A percentile compares a stretch with the other conserved stretches of the same genome.
Conservation (phyloP, 2,329 filamentous ascomycete species). For the Lecanosticta acicola region DNA sequence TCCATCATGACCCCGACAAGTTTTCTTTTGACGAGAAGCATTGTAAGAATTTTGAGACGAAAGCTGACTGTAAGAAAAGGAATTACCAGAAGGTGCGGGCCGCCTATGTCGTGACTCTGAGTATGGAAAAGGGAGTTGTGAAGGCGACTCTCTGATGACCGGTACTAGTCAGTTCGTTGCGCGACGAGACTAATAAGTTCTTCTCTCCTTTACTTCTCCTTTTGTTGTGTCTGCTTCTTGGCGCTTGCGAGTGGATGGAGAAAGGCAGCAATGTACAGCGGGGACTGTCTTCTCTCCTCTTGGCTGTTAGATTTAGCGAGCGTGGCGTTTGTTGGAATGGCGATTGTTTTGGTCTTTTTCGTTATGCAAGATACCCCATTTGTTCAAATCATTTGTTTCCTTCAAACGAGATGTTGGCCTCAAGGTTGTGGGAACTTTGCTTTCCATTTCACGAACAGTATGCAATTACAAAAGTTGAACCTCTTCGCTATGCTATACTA, state of each 20-base stretch:
- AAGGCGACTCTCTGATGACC: not conserved
- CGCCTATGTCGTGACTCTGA: conserved; percentile 13
- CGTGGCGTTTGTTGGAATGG: not conserved
- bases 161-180: not conserved
- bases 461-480: no score
- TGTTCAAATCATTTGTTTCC: not conserved
- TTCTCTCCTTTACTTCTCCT: not conserved
- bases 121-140: conserved; percentile 8
- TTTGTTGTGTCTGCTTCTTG: not conserved
- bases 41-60: conserved; percentile 4
- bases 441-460: no score
- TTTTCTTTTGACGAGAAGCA: not conserved
- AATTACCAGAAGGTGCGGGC: conserved; percentile 6
- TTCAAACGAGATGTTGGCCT: not conserved
- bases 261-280: not conserved
- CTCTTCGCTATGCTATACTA: not conserved
- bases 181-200: not conserved
- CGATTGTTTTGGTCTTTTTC: not conserved
- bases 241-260: not conserved
- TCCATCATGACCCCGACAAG: not conserved
- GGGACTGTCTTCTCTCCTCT: not conserved
- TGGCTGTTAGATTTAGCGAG: no score
- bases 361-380: not conserved
- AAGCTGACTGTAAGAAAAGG: conserved; percentile 12
- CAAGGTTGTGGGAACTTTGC: no score